A percentile compares a stretch with the other conserved stretches of the same genome.
Conservation (phyloP, 2,329 filamentous ascomycete species). For the Arthrobotrys sphaeroides region DNA sequence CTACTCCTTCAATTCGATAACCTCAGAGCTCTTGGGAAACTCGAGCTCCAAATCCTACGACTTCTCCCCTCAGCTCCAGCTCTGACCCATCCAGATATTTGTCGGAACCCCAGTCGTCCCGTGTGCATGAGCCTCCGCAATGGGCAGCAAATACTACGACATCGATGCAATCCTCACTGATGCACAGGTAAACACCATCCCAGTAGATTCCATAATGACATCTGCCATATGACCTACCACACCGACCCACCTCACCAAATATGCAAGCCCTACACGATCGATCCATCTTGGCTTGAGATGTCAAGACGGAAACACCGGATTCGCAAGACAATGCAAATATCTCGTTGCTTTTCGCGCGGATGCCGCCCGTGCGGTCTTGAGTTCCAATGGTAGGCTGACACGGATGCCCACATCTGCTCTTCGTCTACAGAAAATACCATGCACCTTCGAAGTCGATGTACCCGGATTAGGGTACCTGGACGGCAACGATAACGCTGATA, state of each 20-base stretch:
- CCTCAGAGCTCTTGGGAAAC: no score
- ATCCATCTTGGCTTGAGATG: not conserved
- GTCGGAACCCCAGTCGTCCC: no score
- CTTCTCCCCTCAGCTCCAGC: no score
- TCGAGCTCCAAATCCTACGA: no score
- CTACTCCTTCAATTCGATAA: not conserved
- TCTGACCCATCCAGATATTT: not conserved
- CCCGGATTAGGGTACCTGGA: constrained; percentile 88
- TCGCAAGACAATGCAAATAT: no score
- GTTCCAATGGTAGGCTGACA: constrained; percentile 51
- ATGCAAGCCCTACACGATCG: constrained; percentile 20
- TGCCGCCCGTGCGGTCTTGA: not conserved
- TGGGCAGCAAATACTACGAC: constrained; percentile 78
- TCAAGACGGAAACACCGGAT: not conserved
- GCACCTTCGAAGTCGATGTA: constrained; percentile 90
- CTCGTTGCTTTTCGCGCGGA: not conserved
- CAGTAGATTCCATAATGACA: constrained; percentile 5
- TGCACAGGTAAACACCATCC: constrained; percentile 70
- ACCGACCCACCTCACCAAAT: not conserved
- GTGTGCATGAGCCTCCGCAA: constrained; percentile 1
- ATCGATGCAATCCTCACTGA: constrained; percentile 85
- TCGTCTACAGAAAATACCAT: constrained; percentile 81
- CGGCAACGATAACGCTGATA: constrained; percentile 75
- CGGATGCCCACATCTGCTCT: constrained; percentile 15
- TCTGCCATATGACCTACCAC: constrained; percentile 17